phyloP scores from a whole-genome alignment of 2,329 filamentous ascomycete genomes.

The Aspergillus novoparasiticus region DNA sequence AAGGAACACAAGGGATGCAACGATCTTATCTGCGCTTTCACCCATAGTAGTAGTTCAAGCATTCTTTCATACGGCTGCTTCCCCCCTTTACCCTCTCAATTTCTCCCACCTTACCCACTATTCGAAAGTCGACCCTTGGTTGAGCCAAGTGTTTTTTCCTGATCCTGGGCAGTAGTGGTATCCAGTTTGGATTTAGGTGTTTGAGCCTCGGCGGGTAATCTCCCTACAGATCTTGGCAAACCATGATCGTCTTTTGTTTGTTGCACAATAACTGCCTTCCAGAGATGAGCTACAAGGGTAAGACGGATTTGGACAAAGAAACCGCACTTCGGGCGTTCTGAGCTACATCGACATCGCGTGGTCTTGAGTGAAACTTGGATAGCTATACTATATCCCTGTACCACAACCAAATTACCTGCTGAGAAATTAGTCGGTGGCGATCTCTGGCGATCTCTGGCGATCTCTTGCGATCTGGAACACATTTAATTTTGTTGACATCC shows the following conservation, averaged over 20 bases:
- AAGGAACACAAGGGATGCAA: neutral
- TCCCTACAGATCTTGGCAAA: neutral
- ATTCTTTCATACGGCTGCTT: conserved; percentile 1
- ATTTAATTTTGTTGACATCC: neutral
- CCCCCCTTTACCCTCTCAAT: neutral
- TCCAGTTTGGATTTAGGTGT: neutral
- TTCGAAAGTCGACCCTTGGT: neutral
- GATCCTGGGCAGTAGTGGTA: neutral
- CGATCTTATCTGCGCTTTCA: neutral
- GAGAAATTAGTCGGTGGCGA: neutral
- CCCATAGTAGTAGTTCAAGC: neutral
- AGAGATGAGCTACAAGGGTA: neutral
- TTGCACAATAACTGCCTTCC: neutral
- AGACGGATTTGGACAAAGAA: conserved; percentile 1
- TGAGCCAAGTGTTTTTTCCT: neutral
- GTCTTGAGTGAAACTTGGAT: neutral
- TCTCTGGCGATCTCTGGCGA: neutral
- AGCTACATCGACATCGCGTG: neutral
- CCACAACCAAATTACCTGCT: neutral
- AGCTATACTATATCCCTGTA: neutral
- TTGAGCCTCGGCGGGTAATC: neutral
- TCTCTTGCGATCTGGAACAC: neutral
- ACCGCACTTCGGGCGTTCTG: neutral
- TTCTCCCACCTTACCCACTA: neutral
- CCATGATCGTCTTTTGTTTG: neutral